Evolutionary conservation across 495 filamentous ascomycete species (phyloP).

Genomic region (Neurospora sp.): DNA sequence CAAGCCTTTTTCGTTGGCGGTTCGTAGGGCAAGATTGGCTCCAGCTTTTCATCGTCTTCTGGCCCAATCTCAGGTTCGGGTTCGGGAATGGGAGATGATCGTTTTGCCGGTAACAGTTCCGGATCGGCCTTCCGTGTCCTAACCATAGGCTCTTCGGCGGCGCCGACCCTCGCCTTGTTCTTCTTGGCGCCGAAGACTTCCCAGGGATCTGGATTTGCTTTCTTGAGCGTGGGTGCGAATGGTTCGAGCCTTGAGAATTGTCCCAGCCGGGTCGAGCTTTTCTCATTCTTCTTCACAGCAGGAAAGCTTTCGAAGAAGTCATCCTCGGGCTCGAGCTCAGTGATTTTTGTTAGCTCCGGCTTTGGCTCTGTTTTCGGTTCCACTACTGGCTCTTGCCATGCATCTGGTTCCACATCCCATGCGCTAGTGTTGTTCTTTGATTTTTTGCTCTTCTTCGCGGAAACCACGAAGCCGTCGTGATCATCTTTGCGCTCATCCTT

Average conservation of each 20-base stretch:
- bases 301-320: constrained; percentile 8
- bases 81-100: neutral
- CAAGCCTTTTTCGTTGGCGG: constrained; percentile 1
- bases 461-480: constrained; percentile 19
- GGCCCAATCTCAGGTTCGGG: constrained; percentile 1
- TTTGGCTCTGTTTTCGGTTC: constrained; percentile 25
- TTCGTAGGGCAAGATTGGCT: constrained; percentile 1
- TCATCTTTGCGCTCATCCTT: constrained; percentile 19
- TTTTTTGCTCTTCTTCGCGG: constrained; percentile 24
- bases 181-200: constrained; percentile 10
- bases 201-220: constrained; percentile 4
- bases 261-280: constrained; percentile 10
- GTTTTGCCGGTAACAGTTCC: neutral
- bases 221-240: neutral
- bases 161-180: constrained; percentile 24
- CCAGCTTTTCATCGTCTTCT: neutral
- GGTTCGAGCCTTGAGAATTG: constrained; percentile 2
- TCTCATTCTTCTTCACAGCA: constrained; percentile 21
- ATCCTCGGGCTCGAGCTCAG: constrained; percentile 5
- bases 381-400: constrained; percentile 16
- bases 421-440: constrained; percentile 25
- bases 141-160: constrained; percentile 5
- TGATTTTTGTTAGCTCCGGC: constrained; percentile 8
- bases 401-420: constrained; percentile 19
- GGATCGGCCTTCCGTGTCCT: constrained; percentile 5